A percentile compares a stretch with the other conserved stretches of the same genome.
Conservation (phyloP, 139 green algal genomes). For the Coelastrella sp. region DNA sequence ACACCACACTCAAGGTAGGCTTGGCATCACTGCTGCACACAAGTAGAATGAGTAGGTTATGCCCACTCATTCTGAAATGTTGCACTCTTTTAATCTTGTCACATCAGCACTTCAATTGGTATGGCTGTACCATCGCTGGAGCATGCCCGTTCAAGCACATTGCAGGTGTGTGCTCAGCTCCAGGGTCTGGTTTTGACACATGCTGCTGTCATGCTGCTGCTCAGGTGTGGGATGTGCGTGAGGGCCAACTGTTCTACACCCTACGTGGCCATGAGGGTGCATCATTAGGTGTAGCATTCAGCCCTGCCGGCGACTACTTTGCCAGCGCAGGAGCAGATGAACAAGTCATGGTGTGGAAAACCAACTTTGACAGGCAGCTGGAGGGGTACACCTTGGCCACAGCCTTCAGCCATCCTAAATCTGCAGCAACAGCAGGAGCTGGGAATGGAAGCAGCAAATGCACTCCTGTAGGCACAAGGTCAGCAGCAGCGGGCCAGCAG, state of each 20-base stretch:
- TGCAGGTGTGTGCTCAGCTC: not conserved
- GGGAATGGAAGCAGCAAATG: not conserved
- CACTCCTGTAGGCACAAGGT: not conserved
- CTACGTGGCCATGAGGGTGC: constrained; percentile 91
- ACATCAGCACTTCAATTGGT: not conserved
- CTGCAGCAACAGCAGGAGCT: constrained; percentile 21
- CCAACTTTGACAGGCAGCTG: constrained; percentile 89
- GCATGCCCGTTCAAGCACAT: not conserved
- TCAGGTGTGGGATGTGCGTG: constrained; percentile 88
- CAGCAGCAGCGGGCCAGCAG: not conserved
- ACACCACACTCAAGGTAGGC: constrained; percentile 84
- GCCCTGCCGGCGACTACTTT: constrained; percentile 86
- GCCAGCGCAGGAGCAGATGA: constrained; percentile 84
- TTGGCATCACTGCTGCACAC: not conserved
- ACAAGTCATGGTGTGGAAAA: constrained; percentile 92
- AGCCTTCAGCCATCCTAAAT: constrained; percentile 22
- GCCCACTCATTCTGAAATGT: not conserved
- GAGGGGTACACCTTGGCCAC: constrained; percentile 62
- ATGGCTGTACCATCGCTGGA: not conserved
- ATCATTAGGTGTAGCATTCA: constrained; percentile 76
- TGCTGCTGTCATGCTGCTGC: not conserved
- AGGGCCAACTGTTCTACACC: constrained; percentile 92
- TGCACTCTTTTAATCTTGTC: not conserved
- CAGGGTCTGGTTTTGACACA: not conserved
- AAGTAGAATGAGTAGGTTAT: no score